phyloP scores from a whole-genome alignment of 768 basidiomycete genomes.

The Rubroboletus satanas region DNA sequence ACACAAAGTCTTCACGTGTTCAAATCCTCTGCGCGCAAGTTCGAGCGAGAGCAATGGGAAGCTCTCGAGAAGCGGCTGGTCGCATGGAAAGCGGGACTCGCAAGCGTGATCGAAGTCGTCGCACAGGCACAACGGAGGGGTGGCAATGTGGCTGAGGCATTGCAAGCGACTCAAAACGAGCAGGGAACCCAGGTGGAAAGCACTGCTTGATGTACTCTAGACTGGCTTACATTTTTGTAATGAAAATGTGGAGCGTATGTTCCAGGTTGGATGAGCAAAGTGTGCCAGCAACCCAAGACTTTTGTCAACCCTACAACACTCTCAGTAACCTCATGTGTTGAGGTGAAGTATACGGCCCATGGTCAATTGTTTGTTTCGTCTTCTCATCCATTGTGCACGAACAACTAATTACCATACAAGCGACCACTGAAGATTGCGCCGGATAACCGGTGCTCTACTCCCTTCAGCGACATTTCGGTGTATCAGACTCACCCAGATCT shows the following conservation, averaged over 20 bases:
- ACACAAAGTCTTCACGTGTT: conserved; percentile 68
- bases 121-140: conserved; percentile 47
- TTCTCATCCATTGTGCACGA: no score
- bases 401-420: neutral
- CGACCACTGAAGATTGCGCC: neutral
- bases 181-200: conserved; percentile 23
- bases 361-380: no score
- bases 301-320: no score
- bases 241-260: neutral
- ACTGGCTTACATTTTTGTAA: neutral
- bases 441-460: neutral
- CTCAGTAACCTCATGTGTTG: no score
- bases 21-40: conserved; percentile 69
- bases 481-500: neutral
- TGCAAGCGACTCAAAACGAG: conserved; percentile 22
- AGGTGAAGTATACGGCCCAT: neutral
- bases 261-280: neutral
- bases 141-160: conserved; percentile 15
- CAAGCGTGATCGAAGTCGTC: conserved; percentile 68
- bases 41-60: conserved; percentile 79
- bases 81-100: conserved; percentile 75
- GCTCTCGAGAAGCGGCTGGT: conserved; percentile 66
- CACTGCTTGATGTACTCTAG: conserved; percentile 12
- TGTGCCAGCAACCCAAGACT: neutral
- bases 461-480: neutral